Evolutionary conservation across 1,139 yeast genomes (phyloP), one percentile per base, ranked within the genome.

Genomic region (Geotrichum citri-aurantii): DNA sequence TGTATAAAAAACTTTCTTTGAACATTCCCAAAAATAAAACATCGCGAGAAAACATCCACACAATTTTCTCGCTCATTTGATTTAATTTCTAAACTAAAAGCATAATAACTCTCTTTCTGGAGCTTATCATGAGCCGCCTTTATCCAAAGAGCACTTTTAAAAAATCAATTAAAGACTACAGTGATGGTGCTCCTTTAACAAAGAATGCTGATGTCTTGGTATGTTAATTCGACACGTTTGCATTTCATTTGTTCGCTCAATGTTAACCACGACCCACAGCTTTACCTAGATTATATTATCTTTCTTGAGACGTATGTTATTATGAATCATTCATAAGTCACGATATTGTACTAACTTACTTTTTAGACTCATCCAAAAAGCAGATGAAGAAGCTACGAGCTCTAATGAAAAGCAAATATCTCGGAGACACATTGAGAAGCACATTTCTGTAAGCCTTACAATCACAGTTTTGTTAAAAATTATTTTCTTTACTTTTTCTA

Each of bases 221-320:
- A 54, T 12, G 53, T 26, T 17, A 19, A 12, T 19, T 48, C 26
- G 6, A 10, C 11, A 3, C 21, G 17, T 4, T 23, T 21, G 1
- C 21, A 19, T 4, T 23, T 21, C 12, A n/a, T 37, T 51, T 40
- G 24, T n/a, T 51, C 31, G 11, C 10, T 12, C 26, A 17, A 14
- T 23, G 40, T n/a, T 23, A 12, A 33, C 26, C 26, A 14, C n/a
- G n/a, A 12, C 44, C 19, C 6, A 10, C 19, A 54, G 57, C 53
- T 56, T 10, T 56, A 56, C 19, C 42, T 56, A 12, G 56, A 56
- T 42, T 56, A 56, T 23, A 48, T 56, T 12, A 29, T 56, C 14
- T 56, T 56, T 37, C 59, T 56, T n/a, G 53, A 56, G 31, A 27
- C 50, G 59, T 56, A 44, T 14, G 59, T 44, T 21, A n/a, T n/a